Percentiles rank a stretch among this genome's conserved stretches.
These are phyloP conservation scores for Solanum hybrid DNA, from an alignment of 305 asterid species.

Conservation along the genomic window DNA sequence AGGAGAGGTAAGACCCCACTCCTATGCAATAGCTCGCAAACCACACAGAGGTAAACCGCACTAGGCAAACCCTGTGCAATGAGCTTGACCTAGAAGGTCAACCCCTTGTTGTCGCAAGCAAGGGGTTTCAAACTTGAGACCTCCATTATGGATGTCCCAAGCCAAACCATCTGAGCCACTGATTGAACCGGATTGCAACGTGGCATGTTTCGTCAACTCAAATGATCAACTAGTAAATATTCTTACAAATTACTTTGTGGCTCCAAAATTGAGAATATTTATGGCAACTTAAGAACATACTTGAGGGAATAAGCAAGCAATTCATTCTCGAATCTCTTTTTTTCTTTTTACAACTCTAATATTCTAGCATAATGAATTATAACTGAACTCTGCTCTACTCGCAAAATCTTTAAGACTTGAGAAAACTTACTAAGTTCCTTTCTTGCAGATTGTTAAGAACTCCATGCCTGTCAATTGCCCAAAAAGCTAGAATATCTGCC, in stretches of 20 bases:
- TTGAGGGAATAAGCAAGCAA: not conserved
- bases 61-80: not conserved
- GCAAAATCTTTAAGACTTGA: not conserved
- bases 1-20: not conserved
- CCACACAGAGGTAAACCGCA: not conserved
- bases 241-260: not conserved
- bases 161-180: not conserved
- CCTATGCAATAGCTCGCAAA: not conserved
- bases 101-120: not conserved
- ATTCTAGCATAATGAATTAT: not conserved
- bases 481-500: conserved; percentile 81
- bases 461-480: conserved; percentile 86
- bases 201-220: not conserved
- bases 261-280: not conserved
- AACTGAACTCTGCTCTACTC: not conserved
- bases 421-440: conserved; percentile 73
- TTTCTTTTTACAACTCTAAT: not conserved
- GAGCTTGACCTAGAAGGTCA: not conserved
- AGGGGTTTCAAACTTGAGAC: not conserved
- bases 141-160: not conserved
- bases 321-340: not conserved
- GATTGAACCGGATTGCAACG: not conserved
- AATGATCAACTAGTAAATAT: not conserved
- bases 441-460: conserved; percentile 87
- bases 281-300: not conserved